A percentile compares a stretch with the other conserved stretches of the same genome.
These are phyloP conservation scores for Aspergillus bombycis DNA, from an alignment of 2,329 filamentous ascomycete species.

Conservation along the genomic window DNA sequence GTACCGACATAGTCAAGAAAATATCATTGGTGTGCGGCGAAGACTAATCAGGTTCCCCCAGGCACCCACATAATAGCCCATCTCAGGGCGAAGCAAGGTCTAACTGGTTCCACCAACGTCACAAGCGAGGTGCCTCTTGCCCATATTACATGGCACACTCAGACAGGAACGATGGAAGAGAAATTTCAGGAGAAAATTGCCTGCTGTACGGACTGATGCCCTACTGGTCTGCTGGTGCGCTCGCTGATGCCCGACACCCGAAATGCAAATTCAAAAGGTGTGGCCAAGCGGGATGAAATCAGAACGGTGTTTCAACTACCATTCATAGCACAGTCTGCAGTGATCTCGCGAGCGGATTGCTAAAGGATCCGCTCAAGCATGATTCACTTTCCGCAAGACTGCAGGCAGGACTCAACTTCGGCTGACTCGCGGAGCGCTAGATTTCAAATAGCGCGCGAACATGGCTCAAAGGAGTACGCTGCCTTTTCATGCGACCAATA, in stretches of 20 bases:
- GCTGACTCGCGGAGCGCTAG: constrained; percentile 34
- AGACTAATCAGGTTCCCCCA: constrained; percentile 8
- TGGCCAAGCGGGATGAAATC: constrained; percentile 26
- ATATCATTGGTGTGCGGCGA: constrained; percentile 5
- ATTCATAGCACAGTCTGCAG: constrained; percentile 37
- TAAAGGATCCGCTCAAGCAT: constrained; percentile 49
- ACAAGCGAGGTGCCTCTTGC: constrained; percentile 9
- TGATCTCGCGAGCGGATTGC: constrained; percentile 37
- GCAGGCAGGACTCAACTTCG: constrained; percentile 62
- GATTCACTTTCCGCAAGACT: constrained; percentile 50
- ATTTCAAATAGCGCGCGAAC: constrained; percentile 29
- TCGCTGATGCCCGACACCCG: constrained; percentile 51
- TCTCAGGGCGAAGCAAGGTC: constrained; percentile 1
- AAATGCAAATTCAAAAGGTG: constrained; percentile 26
- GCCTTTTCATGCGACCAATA: constrained; percentile 35
- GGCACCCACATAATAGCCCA: constrained; percentile 10
- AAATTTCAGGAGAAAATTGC: not conserved
- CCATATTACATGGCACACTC: not conserved
- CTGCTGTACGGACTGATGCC: constrained; percentile 11
- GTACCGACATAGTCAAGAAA: not conserved
- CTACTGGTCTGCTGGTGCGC: constrained; percentile 55
- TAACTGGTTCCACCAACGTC: not conserved
- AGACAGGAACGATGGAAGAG: not conserved
- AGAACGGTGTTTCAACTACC: constrained; percentile 29
- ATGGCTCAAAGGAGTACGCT: constrained; percentile 39